Evolutionary conservation across 2,329 filamentous ascomycete species (phyloP).

Genomic region (Zarea fungicola): DNA sequence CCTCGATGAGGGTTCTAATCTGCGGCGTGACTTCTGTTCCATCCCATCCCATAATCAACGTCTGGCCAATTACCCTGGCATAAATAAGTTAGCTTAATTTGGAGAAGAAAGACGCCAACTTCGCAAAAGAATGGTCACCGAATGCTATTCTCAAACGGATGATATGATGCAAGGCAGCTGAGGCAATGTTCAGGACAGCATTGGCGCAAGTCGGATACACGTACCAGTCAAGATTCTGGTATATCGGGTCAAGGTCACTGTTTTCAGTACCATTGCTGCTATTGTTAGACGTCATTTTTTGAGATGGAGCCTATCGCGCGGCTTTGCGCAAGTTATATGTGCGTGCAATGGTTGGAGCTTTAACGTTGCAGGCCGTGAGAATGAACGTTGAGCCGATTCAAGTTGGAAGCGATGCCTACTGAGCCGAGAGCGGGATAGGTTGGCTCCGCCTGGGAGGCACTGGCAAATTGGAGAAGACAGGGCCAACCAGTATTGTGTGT

Average conservation of each 20-base stretch:
- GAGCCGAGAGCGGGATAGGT: constrained; percentile 1
- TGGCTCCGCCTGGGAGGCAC: background rate
- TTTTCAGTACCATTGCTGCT: constrained; percentile 23
- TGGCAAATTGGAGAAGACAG: background rate
- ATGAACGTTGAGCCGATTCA: constrained; percentile 5
- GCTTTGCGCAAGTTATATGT: constrained; percentile 3
- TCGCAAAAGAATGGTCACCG: no score
- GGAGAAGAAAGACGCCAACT: no score
- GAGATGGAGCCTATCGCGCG: constrained; percentile 7
- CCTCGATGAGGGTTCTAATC: constrained; percentile 73
- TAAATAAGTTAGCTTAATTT: background rate
- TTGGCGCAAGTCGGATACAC: constrained; percentile 25
- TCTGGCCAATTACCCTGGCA: constrained; percentile 64
- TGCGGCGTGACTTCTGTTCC: constrained; percentile 78
- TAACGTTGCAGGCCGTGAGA: background rate
- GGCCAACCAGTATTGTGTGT: no score
- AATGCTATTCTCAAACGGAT: background rate
- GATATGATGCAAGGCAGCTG: background rate
- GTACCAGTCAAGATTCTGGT: constrained; percentile 73
- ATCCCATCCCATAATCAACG: constrained; percentile 82
- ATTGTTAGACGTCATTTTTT: constrained; percentile 29
- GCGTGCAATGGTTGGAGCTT: constrained; percentile 6
- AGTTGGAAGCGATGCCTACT: constrained; percentile 1
- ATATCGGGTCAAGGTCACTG: constrained; percentile 52
- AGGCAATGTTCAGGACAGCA: background rate